Evolutionary conservation across 805 yeast genomes (phyloP).

Genomic region (Pichia cephalocereana): DNA sequence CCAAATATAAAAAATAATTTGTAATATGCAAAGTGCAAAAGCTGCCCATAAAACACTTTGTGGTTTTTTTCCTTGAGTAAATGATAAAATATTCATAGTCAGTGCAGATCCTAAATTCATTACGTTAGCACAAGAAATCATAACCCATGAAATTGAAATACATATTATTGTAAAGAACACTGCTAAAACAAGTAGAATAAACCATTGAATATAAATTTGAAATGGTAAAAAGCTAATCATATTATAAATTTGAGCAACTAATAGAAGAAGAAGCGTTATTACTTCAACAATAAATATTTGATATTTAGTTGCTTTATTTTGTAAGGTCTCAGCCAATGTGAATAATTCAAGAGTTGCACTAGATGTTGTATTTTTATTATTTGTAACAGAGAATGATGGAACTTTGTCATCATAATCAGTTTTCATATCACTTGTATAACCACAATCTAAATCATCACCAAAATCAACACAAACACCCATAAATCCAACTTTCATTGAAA

Average conservation of each 20-base stretch:
- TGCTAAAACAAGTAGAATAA: background rate
- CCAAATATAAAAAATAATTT: constrained; percentile 3
- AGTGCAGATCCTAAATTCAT: constrained; percentile 3
- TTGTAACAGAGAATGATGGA: constrained; percentile 10
- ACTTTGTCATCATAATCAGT: constrained; percentile 3
- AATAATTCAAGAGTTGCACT: constrained; percentile 8
- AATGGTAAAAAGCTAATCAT: constrained; percentile 8
- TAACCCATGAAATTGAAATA: constrained; percentile 9
- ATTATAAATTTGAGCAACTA: constrained; percentile 7
- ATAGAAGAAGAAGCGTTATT: constrained; percentile 3
- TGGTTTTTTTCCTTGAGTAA: constrained; percentile 2
- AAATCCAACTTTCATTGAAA: constrained; percentile 9
- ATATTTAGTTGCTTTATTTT: constrained; percentile 7
- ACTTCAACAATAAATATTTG: constrained; percentile 9
- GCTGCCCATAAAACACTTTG: constrained; percentile 8
- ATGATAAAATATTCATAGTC: constrained; percentile 10
- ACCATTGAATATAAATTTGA: constrained; percentile 4
- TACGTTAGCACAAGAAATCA: constrained; percentile 5
- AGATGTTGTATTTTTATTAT: constrained; percentile 1
- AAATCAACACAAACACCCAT: constrained; percentile 11
- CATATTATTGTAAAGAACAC: constrained; percentile 2
- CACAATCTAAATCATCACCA: constrained; percentile 8
- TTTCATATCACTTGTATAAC: constrained; percentile 9
- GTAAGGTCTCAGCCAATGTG: constrained; percentile 7
- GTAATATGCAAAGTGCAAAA: constrained; percentile 6